Conservation (phyloP, 2,329 filamentous ascomycete genomes). For the Trichophyton schoenleinii region DNA sequence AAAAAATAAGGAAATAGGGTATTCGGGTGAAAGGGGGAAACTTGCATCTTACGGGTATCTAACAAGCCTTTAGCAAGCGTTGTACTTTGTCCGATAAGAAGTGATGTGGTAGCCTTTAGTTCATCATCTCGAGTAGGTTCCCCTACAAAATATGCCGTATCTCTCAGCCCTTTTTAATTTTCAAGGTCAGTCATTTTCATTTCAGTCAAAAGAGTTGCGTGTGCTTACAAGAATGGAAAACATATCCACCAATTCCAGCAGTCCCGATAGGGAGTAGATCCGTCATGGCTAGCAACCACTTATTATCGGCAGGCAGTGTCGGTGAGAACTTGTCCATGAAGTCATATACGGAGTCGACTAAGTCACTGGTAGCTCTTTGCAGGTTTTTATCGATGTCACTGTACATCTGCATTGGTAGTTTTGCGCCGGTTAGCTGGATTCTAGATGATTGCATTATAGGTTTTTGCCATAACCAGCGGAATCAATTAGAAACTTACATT, state of each 20-base stretch:
- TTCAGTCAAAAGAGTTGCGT: not conserved
- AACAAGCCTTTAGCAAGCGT: not conserved
- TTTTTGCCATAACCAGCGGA: not conserved
- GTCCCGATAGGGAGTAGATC: constrained; percentile 10
- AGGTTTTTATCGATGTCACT: not conserved
- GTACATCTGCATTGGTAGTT: not conserved
- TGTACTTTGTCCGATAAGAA: not conserved
- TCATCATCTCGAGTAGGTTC: not conserved
- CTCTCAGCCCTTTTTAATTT: not conserved
- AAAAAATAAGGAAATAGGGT: not conserved
- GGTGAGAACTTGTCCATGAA: constrained; percentile 12
- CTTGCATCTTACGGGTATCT: not conserved
- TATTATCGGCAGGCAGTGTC: constrained; percentile 8
- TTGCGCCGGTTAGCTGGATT: not conserved
- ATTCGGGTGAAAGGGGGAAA: not conserved
- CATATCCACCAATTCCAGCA: constrained; percentile 6
- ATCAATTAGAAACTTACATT: not conserved
- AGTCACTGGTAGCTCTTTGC: not conserved
- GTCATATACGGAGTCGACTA: not conserved
- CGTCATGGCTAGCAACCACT: constrained; percentile 9
- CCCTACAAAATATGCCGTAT: not conserved
- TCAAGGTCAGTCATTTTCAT: not conserved
- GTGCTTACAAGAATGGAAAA: constrained; percentile 7
- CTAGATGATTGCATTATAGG: not conserved
- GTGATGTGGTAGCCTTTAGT: not conserved